Base-by-base conservation (phyloP, 169 alveolate species). In the Plasmodium malariae region DNA sequence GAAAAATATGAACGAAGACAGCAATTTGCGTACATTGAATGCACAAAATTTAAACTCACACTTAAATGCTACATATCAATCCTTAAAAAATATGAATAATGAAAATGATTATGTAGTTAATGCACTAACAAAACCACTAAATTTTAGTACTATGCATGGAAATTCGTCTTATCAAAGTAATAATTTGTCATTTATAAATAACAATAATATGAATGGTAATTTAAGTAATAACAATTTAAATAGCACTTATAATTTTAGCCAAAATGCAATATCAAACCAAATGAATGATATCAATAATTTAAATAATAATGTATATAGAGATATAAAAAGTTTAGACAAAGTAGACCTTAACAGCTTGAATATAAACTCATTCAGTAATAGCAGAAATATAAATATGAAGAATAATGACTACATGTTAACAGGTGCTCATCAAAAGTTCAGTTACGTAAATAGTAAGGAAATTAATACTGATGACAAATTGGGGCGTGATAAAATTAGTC, bases 321-420 rank as follows among this genome's bases (percentile, higher is more conserved):
- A 69, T 40, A 30, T 68, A 21, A 85, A 85, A 6, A 3, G 32
- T 30, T 9, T 24, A 40, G 86, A 85, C n/a, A 85, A 62, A 14
- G 45, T 68, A 4, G 54, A 69, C 17, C 3, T 59, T 17, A 69
- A 14, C 1, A 48, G 49, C 26, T n/a, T 68, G 1, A 24, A 69
- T 28, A 85, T 85, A 63, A 85, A 85, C 21, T 37, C 73, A 3
- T 85, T 85, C 21, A 85, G 55, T 48, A 85, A 63, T 7, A 68
- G 24, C 34, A 69, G 76, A 43, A 85, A 85, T 49, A 43, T 85
- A 4, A 69, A 69, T 48, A 36, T 69, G 17, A 68, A 68, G 11
- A 51, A 73, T 45, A 62, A 60, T 40, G 74, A 85, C 0, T 68
- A 55, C 28, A 51, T 40, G 5, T 12, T 17, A 34, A 30, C 59